Evolutionary conservation across 495 filamentous ascomycete species (phyloP), one percentile per base, ranked within the genome.

Genomic region (Penicillium angulare): DNA sequence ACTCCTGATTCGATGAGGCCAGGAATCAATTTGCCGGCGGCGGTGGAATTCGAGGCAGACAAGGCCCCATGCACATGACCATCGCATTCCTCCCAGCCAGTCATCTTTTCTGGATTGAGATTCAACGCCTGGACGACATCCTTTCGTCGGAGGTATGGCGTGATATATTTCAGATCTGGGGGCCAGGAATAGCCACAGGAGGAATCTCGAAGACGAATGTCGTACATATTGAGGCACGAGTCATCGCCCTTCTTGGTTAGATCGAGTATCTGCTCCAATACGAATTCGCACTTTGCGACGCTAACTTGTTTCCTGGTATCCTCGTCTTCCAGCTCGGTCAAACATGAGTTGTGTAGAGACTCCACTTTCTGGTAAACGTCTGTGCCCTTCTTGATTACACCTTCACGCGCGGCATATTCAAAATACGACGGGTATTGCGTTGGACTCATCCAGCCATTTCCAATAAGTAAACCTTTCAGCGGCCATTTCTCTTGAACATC

Each of bases 101-200:
- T 80, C 38, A 79, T 78, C 66, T 95, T 95, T 44, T 86, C 86
- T 1, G 81, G 64, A 59, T 89, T 88, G 67, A 98, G 80, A 61
- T 98, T 86, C 22, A 98, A 75, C 2, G 93, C 93, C 4, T 78
- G 49, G 17, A 77, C 72, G 7, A 98, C 95, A 33, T 96, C 92
- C n/a, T 76, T 50, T 35, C 85, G 83, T 38, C 85, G 89, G 27
- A 98, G 79, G 65, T 97, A 98, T 0, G 89, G 90, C 6, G 83
- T 87, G 8, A 97, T 80, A 27, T 79, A 64, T 16, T 49, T 61
- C 47, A 98, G 73, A 67, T 97, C 95, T 31, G 89, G 85, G 8
- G 93, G 93, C 93, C 93, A 98, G 71, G 87, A 89, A 89, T 93
- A 93, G 47, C 93, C 93, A 63, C 93, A 98, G 40, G 81, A 81